Base-by-base conservation (phyloP, 768 basidiomycete species). In the Agaricus bisporus region DNA sequence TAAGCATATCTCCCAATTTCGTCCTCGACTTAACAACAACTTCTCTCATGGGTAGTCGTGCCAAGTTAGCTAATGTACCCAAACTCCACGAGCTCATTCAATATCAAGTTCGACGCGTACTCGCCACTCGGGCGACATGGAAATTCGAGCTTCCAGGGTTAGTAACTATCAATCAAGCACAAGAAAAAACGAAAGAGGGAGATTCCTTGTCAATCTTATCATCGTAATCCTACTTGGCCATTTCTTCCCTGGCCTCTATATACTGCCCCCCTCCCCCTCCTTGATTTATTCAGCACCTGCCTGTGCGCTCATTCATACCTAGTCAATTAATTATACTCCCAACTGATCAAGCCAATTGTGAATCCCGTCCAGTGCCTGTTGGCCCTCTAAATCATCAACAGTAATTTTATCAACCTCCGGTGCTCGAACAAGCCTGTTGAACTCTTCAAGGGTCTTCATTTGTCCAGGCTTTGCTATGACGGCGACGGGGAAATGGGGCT, bases 51-150 rank as follows among this genome's bases (percentile, higher is more conserved):
- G 97, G 97, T 17, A 94, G 91, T 59, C 84, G 95, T 42, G 95
- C 97, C n/a, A 97, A 98, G 70, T 78, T 99, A 1, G 93, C 92
- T 56, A 94, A 99, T 63, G 90, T 99, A 1, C 95, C 97, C 22
- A 99, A 99, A 68, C 74, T 98, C 14, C 95, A 98, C 60, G 95
- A 99, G 66, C 77, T 99, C 48, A 91, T 99, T 48, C 80, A 90
- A 58, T 81, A 86, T 59, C 89, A 95, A 67, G 80, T 97, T 0
- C 78, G 89, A 38, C 78, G 79, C 44, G 74, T 82, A 17, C 72
- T 88, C 48, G 77, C 80, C 45, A 63, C 77, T 22, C 70, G 76
- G 54, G 82, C 80, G 22, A 80, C 79, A 10, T 88, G 86, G 83
- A 83, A 79, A 57, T 65, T 92, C 28, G 73, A 74, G 2, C 70